A percentile compares a stretch with the other conserved stretches of the same genome.
phyloP scores from a whole-genome alignment of 1,284 basidiomycete genomes.

The Inonotus obliquus region DNA sequence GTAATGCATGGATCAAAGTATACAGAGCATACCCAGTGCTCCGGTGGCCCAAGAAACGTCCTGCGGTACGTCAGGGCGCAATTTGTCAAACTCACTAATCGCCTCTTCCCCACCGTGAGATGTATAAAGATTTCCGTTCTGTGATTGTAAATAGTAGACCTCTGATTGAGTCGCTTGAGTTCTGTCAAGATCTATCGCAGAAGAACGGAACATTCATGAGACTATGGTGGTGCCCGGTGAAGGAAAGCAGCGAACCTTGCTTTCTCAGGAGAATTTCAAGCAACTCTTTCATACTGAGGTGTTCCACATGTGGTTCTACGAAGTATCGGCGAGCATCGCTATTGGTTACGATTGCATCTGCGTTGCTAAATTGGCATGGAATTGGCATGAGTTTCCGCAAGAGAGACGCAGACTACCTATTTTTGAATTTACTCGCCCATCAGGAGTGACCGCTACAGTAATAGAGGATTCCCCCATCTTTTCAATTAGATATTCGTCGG shows the following conservation, averaged over 20 bases:
- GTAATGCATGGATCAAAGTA: background rate
- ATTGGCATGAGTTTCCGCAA: background rate
- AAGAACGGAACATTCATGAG: background rate
- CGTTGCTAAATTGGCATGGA: conserved; percentile 46
- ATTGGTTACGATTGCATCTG: conserved; percentile 69
- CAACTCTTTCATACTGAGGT: conserved; percentile 61
- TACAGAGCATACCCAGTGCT: conserved; percentile 60
- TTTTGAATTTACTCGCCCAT: conserved; percentile 49
- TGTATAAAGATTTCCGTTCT: conserved; percentile 83
- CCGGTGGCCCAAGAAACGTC: conserved; percentile 73
- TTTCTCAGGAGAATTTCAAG: conserved; percentile 38
- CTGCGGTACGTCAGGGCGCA: conserved; percentile 59
- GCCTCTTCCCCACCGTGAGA: conserved; percentile 33
- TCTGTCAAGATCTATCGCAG: background rate
- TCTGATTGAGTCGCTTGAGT: conserved; percentile 27
- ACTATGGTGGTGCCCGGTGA: too few relatives aligned
- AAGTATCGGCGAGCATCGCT: conserved; percentile 64
- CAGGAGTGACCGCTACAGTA: conserved; percentile 78
- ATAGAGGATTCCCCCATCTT: conserved; percentile 52
- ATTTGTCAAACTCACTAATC: conserved; percentile 54
- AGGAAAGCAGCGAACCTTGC: conserved; percentile 7
- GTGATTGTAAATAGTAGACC: conserved; percentile 79
- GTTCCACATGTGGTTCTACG: conserved; percentile 67
- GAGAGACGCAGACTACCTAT: background rate
- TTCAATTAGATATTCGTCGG: conserved; percentile 54